Evolutionary conservation across 345 rosid species (phyloP), one percentile per base, ranked within the genome.

Genomic region (Aquilaria malaccensis): DNA sequence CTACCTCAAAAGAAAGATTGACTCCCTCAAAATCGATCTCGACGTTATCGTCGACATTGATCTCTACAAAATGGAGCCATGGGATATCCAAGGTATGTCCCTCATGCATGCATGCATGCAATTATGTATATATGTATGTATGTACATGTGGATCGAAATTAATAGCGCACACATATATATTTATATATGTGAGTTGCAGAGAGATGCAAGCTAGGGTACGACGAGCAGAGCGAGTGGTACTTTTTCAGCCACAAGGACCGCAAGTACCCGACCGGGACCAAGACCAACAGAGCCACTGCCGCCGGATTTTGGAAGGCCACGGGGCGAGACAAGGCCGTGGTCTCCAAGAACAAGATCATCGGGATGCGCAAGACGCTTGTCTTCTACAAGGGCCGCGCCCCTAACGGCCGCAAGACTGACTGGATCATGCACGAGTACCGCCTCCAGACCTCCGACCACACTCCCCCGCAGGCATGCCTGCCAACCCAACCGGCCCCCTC

Each of bases 271-370:
- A 93, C 98, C 0, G 98, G 98, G 64, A 87, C 94, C 31, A 71
- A 97, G 63, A 93, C 96, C 1, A 89, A 93, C 61, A 69, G 98
- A 71, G 98, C 98, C 31, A 93, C 98, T 0, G 80, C 87, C 2
- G 87, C 89, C 30, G 98, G 98, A 11, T 93, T 93, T 68, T 93
- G 98, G 98, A 93, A 93, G 78, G 98, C 98, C 46, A 93, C 98
- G 0, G 98, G 97, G 30, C 67, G 98, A 67, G 98, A 93, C 77
- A 89, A 93, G 76, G 91, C 97, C 0, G 91, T 93, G 10, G 74
- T 93, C 29, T 87, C 96, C 2, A 85, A 81, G 77, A 85, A 84
- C 77, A 74, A 55, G 45, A 71, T 93, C 13, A 87, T 93, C 30
- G 98, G 98, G 30, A 87, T 93, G 98, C 74, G 98, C 58, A 93